Percentiles rank a stretch among this genome's conserved stretches.
These are phyloP conservation scores for Aspergillus phoenicis DNA, from an alignment of 2,329 filamentous ascomycete species.

Conservation along the genomic window DNA sequence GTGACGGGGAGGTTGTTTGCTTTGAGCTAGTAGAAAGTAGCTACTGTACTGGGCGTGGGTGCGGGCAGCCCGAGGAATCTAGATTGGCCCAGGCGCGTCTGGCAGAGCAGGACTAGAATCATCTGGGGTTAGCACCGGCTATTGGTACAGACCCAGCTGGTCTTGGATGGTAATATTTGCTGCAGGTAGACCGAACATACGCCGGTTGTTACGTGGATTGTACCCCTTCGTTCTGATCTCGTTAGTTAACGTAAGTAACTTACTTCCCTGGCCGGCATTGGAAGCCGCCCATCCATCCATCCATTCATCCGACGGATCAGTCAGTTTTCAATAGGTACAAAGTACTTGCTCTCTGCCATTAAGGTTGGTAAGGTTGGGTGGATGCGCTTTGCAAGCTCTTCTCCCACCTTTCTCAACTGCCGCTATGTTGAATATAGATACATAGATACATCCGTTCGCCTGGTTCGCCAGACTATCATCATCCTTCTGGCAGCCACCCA, in stretches of 20 bases:
- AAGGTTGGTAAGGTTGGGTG: not conserved
- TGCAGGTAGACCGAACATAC: not conserved
- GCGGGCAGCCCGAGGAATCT: constrained; percentile 9
- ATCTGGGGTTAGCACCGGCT: not conserved
- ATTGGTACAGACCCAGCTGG: not conserved
- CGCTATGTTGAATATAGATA: no score
- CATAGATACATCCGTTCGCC: no score
- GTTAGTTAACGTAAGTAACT: not conserved
- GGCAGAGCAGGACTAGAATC: not conserved
- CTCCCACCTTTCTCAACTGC: no score
- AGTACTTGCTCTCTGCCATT: not conserved
- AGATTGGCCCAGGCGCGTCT: constrained; percentile 11
- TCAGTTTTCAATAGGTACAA: not conserved
- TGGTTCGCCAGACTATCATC: no score
- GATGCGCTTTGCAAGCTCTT: not conserved
- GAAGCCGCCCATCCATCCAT: constrained; percentile 2
- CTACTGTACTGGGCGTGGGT: no score
- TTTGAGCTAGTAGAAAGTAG: no score
- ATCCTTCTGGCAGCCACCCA: not conserved
- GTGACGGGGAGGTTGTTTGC: not conserved
- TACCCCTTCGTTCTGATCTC: not conserved
- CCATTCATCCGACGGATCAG: not conserved
- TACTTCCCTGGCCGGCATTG: not conserved
- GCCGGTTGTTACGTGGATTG: not conserved
- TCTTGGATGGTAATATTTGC: not conserved